Evolutionary conservation across 1,284 basidiomycete species (phyloP).

Genomic region (Puccinia polysora): DNA sequence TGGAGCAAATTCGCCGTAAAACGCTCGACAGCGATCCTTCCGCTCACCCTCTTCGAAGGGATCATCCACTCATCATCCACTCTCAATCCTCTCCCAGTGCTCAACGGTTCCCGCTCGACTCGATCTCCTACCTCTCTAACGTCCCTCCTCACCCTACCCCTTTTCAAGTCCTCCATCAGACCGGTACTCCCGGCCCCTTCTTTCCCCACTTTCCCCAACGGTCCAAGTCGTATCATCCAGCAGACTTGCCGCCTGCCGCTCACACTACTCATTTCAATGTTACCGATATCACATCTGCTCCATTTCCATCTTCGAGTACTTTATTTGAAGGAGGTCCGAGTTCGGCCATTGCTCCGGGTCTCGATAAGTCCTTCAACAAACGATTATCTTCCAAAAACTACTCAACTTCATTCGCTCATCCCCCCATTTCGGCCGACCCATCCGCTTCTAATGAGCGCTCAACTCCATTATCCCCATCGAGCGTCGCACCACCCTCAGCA

Average conservation of each 20-base stretch:
- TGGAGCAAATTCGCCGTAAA: slow-evolving; percentile 80
- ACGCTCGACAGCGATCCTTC: slow-evolving; percentile 61
- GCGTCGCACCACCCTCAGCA: slow-evolving; percentile 5
- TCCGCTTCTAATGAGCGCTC: neutral
- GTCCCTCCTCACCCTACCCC: neutral
- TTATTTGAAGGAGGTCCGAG: neutral
- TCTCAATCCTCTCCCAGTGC: slow-evolving; percentile 22
- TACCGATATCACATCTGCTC: neutral
- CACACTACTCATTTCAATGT: neutral
- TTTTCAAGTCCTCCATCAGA: slow-evolving; percentile 10
- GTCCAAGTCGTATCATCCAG: neutral
- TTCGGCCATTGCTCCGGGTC: neutral
- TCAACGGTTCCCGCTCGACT: slow-evolving; percentile 12
- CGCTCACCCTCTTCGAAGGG: neutral
- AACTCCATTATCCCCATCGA: slow-evolving; percentile 8
- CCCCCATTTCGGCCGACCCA: neutral
- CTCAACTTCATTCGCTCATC: neutral
- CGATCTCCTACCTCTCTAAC: neutral
- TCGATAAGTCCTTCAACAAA: slow-evolving; percentile 2
- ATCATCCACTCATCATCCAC: neutral
- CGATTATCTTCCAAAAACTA: neutral
- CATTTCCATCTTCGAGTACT: neutral
- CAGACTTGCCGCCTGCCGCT: neutral
- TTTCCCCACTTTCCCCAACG: slow-evolving; percentile 1
- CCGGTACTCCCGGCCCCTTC: neutral